These are phyloP conservation scores for Rugonectria rugulosa DNA, from an alignment of 2,329 filamentous ascomycete species.

Conservation along the genomic window DNA sequence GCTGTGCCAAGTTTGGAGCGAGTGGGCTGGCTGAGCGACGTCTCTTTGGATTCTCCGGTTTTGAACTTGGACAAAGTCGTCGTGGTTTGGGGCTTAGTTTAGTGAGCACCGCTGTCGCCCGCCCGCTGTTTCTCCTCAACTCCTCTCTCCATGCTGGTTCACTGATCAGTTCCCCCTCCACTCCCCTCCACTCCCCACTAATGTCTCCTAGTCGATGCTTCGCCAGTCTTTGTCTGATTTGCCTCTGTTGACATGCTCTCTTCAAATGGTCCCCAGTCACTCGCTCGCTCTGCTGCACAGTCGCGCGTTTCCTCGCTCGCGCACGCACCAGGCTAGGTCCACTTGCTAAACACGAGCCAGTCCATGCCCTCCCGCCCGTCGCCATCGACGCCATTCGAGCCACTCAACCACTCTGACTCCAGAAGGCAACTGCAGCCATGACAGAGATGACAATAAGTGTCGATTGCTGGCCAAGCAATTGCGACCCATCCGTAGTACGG, in stretches of 20 bases:
- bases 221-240: slow-evolving; percentile 23
- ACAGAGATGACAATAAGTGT: slow-evolving; percentile 30
- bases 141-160: slow-evolving; percentile 7
- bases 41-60: slow-evolving; percentile 1
- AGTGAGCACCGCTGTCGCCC: not conserved
- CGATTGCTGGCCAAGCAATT: slow-evolving; percentile 36
- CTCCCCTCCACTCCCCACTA: slow-evolving; percentile 22
- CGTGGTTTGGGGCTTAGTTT: slow-evolving; percentile 18
- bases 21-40: slow-evolving; percentile 9
- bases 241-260: slow-evolving; percentile 18
- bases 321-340: slow-evolving; percentile 32
- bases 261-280: slow-evolving; percentile 16
- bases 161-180: too few relatives aligned
- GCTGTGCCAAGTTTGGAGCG: slow-evolving; percentile 12
- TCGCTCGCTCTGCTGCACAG: too few relatives aligned
- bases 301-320: slow-evolving; percentile 31
- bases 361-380: slow-evolving; percentile 41
- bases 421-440: slow-evolving; percentile 34
- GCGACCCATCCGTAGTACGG: slow-evolving; percentile 29
- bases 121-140: slow-evolving; percentile 21
- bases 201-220: slow-evolving; percentile 12
- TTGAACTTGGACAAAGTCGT: slow-evolving; percentile 12
- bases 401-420: slow-evolving; percentile 35
- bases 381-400: slow-evolving; percentile 40
- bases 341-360: slow-evolving; percentile 40